A percentile compares a stretch with the other conserved stretches of the same genome.
phyloP scores from a whole-genome alignment of 2,329 filamentous ascomycete species.

The Penicillium sclerotiorum region DNA sequence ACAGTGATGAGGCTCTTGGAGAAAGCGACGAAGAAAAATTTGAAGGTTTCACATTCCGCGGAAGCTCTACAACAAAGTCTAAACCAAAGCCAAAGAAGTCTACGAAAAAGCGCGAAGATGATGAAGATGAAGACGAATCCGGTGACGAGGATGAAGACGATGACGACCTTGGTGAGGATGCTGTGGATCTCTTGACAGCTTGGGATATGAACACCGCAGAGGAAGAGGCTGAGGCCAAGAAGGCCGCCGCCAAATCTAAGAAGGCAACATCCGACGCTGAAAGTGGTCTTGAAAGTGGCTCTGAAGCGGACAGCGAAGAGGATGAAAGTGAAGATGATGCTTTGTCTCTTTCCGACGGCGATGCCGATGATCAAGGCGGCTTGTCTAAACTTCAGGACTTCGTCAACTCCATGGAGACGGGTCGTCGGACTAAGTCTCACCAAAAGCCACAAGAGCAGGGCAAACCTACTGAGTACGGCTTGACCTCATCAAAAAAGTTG shows the following conservation, averaged over 20 bases:
- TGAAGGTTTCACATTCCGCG: slow-evolving; percentile 71
- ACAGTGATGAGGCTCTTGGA: slow-evolving; percentile 82
- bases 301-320: slow-evolving; percentile 52
- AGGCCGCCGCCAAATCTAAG: slow-evolving; percentile 31
- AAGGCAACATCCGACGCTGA: slow-evolving; percentile 28
- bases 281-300: slow-evolving; percentile 29
- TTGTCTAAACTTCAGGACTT: slow-evolving; percentile 68
- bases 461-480: slow-evolving; percentile 62
- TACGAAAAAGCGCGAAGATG: slow-evolving; percentile 35
- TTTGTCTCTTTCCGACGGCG: slow-evolving; percentile 45
- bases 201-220: slow-evolving; percentile 56
- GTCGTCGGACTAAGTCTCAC: slow-evolving; percentile 36
- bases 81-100: slow-evolving; percentile 39
- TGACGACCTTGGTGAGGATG: slow-evolving; percentile 65
- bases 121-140: slow-evolving; percentile 46
- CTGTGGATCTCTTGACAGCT: slow-evolving; percentile 64
- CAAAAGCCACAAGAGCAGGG: slow-evolving; percentile 59
- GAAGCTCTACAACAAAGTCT: slow-evolving; percentile 52
- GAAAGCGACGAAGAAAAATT: slow-evolving; percentile 86
- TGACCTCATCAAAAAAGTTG: slow-evolving; percentile 66
- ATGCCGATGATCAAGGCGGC: slow-evolving; percentile 55
- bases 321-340: slow-evolving; percentile 44
- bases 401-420: slow-evolving; percentile 64
- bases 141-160: slow-evolving; percentile 57
- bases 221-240: slow-evolving; percentile 44